These are phyloP conservation scores for Taiozyma onychis DNA, from an alignment of 1,139 yeast genomes.

Conservation along the genomic window DNA sequence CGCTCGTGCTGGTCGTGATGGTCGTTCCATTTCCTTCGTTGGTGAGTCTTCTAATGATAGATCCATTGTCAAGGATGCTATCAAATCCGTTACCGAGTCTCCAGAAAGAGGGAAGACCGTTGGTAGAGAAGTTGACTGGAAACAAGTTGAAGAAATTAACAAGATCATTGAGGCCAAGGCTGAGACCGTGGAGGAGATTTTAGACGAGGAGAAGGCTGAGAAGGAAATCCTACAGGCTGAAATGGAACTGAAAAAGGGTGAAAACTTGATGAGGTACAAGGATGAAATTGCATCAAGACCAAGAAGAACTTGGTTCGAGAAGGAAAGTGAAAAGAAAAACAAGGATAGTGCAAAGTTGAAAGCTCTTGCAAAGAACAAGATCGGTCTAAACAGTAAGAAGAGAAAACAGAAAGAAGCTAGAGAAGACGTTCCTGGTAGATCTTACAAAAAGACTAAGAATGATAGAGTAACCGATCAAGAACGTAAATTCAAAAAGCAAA, in stretches of 20 bases:
- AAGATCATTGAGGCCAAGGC: constrained; percentile 53
- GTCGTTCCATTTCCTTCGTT: constrained; percentile 86
- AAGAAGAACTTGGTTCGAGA: constrained; percentile 94
- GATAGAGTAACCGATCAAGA: constrained; percentile 51
- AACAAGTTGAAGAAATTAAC: constrained; percentile 64
- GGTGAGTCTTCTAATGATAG: constrained; percentile 87
- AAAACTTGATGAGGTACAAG: constrained; percentile 72
- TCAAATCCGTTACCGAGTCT: constrained; percentile 52
- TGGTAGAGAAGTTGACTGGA: constrained; percentile 87
- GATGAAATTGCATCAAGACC: constrained; percentile 87
- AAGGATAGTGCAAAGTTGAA: constrained; percentile 20
- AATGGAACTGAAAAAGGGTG: constrained; percentile 82
- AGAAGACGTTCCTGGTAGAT: constrained; percentile 37
- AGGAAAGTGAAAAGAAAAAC: constrained; percentile 60
- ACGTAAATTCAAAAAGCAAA: constrained; percentile 33
- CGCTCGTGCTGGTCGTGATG: constrained; percentile 98
- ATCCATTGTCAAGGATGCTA: constrained; percentile 80
- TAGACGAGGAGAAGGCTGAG: constrained; percentile 83
- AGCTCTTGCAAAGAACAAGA: constrained; percentile 35
- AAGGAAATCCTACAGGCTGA: constrained; percentile 86
- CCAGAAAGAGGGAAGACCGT: constrained; percentile 48
- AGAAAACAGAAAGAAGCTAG: constrained; percentile 54
- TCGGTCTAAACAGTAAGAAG: constrained; percentile 45
- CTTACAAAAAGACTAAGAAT: constrained; percentile 65
- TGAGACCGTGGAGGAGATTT: constrained; percentile 63